Percentiles rank a stretch among this genome's conserved stretches.
Evolutionary conservation across 192 early-diverging fungal genomes (phyloP).

Genomic region (Cladochytrium replicatum): DNA sequence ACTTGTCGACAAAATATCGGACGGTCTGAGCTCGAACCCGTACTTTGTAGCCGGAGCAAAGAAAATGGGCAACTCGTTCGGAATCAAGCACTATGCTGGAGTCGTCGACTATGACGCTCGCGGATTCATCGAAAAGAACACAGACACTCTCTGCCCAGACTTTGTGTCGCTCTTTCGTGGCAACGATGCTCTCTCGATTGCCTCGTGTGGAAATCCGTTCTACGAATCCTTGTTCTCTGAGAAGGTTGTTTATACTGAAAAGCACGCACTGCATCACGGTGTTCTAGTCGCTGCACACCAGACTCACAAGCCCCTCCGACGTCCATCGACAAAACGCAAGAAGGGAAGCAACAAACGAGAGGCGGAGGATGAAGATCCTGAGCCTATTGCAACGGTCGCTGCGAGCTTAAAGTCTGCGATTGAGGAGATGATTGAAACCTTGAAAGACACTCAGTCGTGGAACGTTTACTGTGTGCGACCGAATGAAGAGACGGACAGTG

Average conservation of each 20-base stretch:
- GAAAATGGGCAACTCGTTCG: conserved; percentile 2
- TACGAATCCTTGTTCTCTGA: conserved; percentile 5
- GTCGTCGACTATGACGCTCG: conserved; percentile 57
- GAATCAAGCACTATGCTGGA: conserved; percentile 6
- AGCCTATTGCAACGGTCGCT: conserved; percentile 16
- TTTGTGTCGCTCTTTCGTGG: conserved; percentile 60
- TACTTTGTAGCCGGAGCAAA: background rate
- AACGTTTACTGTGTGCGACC: conserved; percentile 72
- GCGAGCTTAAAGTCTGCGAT: conserved; percentile 51
- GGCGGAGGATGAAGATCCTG: no score
- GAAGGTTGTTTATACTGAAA: conserved; percentile 12
- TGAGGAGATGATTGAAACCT: conserved; percentile 68
- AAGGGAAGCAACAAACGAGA: conserved; percentile 17
- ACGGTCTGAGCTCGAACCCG: background rate
- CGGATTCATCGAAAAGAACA: conserved; percentile 58
- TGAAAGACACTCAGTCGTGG: conserved; percentile 70
- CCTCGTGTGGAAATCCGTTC: background rate
- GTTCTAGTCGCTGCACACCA: conserved; percentile 69
- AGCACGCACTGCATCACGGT: conserved; percentile 60
- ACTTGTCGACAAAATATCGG: background rate
- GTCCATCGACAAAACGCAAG: conserved; percentile 53
- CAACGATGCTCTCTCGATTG: background rate
- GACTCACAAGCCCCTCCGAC: conserved; percentile 58
- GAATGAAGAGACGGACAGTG: conserved; percentile 41
- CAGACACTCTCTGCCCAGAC: conserved; percentile 48